A percentile compares a stretch with the other conserved stretches of the same genome.
phyloP scores from a whole-genome alignment of 202 grass and related monocot genomes.

The Carex arenaria region DNA sequence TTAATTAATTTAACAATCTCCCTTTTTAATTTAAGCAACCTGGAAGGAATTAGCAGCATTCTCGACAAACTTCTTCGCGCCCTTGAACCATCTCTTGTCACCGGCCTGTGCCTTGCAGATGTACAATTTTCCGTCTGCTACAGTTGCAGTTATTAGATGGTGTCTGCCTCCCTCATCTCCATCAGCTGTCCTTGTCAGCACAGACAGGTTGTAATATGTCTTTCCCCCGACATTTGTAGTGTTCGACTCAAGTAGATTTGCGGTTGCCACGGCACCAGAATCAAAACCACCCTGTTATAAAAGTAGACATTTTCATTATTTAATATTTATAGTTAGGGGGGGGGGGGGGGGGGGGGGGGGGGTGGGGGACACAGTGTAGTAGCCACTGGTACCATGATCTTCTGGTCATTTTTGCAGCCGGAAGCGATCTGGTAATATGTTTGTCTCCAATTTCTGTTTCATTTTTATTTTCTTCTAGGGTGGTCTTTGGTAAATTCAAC shows the following conservation, averaged over 20 bases:
- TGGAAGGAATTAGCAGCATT: conserved; percentile 70
- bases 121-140: conserved; percentile 82
- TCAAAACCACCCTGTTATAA: conserved; percentile 70
- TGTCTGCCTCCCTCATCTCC: conserved; percentile 94
- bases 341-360: too few relatives aligned
- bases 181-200: conserved; percentile 91
- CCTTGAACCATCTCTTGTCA: conserved; percentile 99
- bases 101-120: conserved; percentile 98
- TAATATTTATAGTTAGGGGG: background rate
- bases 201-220: conserved; percentile 66
- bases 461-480: background rate
- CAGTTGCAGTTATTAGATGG: conserved; percentile 70
- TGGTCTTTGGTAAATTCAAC: background rate
- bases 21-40: conserved; percentile 42
- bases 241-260: conserved; percentile 61
- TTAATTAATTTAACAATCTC: background rate
- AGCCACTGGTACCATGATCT: too few relatives aligned
- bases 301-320: background rate
- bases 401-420: background rate
- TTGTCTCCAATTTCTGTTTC: background rate
- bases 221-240: conserved; percentile 52
- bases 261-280: conserved; percentile 59
- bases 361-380: too few relatives aligned
- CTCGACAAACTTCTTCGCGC: conserved; percentile 85
- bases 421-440: background rate